phyloP scores from a whole-genome alignment of 2,329 filamentous ascomycete species.

The Penicillium thymicola region DNA sequence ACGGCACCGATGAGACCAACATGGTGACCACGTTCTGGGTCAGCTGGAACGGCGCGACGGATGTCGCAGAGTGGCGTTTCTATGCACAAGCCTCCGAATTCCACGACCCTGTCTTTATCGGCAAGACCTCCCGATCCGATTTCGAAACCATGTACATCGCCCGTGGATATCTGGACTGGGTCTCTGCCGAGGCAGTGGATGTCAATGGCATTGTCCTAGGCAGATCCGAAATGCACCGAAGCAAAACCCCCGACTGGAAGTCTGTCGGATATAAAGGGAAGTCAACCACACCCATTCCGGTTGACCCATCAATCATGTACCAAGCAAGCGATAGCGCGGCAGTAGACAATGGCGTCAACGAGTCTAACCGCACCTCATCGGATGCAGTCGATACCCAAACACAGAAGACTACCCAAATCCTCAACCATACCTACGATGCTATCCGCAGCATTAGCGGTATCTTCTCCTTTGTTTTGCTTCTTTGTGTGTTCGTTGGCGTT shows the following conservation, averaged over 20 bases:
- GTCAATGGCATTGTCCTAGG: slow-evolving; percentile 17
- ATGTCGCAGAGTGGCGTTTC: slow-evolving; percentile 36
- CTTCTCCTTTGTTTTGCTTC: slow-evolving; percentile 19
- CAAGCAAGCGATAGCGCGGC: neutral
- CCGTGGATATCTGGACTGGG: slow-evolving; percentile 22
- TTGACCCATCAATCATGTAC: slow-evolving; percentile 13
- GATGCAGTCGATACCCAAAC: slow-evolving; percentile 14
- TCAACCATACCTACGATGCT: slow-evolving; percentile 15
- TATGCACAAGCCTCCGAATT: slow-evolving; percentile 28
- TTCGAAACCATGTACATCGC: slow-evolving; percentile 25
- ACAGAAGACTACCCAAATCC: slow-evolving; percentile 16
- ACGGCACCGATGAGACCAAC: slow-evolving; percentile 25
- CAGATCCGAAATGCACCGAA: slow-evolving; percentile 18
- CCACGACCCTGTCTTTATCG: slow-evolving; percentile 17
- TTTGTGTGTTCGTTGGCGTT: slow-evolving; percentile 15
- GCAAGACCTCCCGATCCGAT: slow-evolving; percentile 15
- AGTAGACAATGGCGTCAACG: neutral
- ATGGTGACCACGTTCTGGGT: slow-evolving; percentile 33
- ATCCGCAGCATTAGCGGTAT: slow-evolving; percentile 20
- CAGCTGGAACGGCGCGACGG: slow-evolving; percentile 41
- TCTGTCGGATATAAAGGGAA: slow-evolving; percentile 16
- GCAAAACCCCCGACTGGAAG: slow-evolving; percentile 17
- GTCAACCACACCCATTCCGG: slow-evolving; percentile 10
- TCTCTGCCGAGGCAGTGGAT: slow-evolving; percentile 20
- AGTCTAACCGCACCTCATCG: neutral